Conservation (phyloP, 768 basidiomycete species). For the Termitomyces heimii region DNA sequence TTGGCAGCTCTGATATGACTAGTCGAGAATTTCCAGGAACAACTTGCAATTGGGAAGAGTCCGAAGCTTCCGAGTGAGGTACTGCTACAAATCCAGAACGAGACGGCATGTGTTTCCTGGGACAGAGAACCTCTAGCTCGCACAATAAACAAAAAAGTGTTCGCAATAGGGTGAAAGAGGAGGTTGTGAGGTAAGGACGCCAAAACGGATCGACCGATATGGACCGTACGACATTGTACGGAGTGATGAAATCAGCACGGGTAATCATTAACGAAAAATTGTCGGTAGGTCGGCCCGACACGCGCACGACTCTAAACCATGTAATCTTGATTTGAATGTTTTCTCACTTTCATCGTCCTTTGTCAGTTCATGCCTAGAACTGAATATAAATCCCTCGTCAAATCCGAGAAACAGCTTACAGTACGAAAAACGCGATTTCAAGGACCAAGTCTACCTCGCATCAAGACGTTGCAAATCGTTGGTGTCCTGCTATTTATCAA, state of each 20-base stretch:
- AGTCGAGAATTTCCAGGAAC: neutral
- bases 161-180: neutral
- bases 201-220: neutral
- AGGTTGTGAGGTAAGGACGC: neutral
- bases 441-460: too few species aligned
- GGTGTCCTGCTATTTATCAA: too few species aligned
- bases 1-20: slow-evolving; percentile 3
- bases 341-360: too few species aligned
- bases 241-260: neutral
- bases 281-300: neutral
- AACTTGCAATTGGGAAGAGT: slow-evolving; percentile 7
- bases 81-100: slow-evolving; percentile 14
- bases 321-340: too few species aligned
- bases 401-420: too few species aligned
- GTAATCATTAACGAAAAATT: neutral
- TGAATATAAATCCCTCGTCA: too few species aligned
- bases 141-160: neutral
- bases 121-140: too few species aligned
- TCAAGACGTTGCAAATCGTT: too few species aligned
- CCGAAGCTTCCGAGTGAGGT: slow-evolving; percentile 14
- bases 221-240: neutral
- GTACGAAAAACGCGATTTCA: too few species aligned
- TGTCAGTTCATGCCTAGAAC: too few species aligned
- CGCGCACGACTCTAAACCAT: too few species aligned
- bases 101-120: slow-evolving; percentile 7